Conservation (phyloP, 169 alveolate species). For the Theileria parva region DNA sequence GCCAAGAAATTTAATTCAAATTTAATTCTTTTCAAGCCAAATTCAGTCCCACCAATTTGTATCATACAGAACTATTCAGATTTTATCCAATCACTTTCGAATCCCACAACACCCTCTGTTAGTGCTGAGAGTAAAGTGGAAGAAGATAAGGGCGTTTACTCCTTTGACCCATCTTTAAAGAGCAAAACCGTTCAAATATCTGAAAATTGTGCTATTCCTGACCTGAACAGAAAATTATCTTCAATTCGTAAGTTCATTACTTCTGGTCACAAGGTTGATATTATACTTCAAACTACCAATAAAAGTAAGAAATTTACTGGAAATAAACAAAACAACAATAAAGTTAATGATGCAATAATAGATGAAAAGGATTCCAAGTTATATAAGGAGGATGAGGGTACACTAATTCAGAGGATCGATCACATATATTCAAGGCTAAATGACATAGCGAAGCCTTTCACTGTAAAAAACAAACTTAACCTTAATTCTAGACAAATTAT, state of each 20-base stretch:
- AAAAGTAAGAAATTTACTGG: constrained; percentile 13
- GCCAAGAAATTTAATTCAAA: constrained; percentile 28
- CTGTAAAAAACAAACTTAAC: constrained; percentile 51
- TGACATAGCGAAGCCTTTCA: constrained; percentile 53
- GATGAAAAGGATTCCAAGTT: constrained; percentile 11
- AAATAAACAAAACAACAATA: background rate
- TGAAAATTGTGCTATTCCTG: constrained; percentile 44
- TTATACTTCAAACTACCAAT: constrained; percentile 28
- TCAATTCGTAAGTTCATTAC: constrained; percentile 39
- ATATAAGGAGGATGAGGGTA: constrained; percentile 18
- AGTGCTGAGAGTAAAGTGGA: background rate
- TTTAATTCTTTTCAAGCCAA: constrained; percentile 51
- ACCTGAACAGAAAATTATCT: constrained; percentile 48
- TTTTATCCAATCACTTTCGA: background rate
- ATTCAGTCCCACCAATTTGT: constrained; percentile 58
- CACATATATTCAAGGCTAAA: constrained; percentile 55
- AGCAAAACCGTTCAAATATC: constrained; percentile 59
- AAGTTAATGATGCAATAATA: background rate
- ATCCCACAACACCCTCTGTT: background rate
- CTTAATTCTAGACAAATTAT: constrained; percentile 42
- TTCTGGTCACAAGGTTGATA: constrained; percentile 59
- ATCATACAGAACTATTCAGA: constrained; percentile 34
- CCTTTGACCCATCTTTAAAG: constrained; percentile 65
- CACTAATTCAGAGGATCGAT: constrained; percentile 45
- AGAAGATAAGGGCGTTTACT: constrained; percentile 7